Evolutionary conservation across 768 basidiomycete genomes (phyloP).

Genomic region (Termitomyces sp.): DNA sequence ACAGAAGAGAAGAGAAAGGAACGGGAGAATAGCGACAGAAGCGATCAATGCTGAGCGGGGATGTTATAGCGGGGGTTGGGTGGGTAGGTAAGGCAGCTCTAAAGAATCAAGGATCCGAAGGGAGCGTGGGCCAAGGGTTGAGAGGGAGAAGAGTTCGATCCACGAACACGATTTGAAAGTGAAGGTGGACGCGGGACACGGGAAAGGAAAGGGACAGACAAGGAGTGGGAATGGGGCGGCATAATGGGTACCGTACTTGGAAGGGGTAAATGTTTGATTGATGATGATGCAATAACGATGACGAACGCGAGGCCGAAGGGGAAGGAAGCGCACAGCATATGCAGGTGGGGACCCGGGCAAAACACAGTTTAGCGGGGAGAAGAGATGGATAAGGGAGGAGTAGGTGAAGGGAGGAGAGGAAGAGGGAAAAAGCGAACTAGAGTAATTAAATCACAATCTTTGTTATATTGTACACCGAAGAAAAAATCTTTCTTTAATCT

Average conservation of each 20-base stretch:
- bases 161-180: not conserved
- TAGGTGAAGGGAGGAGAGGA: too few species aligned
- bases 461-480: constrained; percentile 1
- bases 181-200: not conserved
- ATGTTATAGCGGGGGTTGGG: not conserved
- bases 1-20: not conserved
- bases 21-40: not conserved
- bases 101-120: not conserved
- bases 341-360: not conserved
- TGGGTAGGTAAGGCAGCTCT: not conserved
- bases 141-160: not conserved
- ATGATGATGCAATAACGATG: not conserved
- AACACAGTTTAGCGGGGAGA: not conserved
- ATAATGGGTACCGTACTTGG: not conserved
- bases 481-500: not conserved
- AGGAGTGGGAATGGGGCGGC: not conserved
- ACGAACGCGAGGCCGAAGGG: not conserved
- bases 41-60: constrained; percentile 1
- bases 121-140: not conserved
- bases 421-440: not conserved
- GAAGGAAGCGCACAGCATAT: not conserved
- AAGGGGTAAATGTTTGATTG: not conserved
- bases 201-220: not conserved
- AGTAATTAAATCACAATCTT: constrained; percentile 7
- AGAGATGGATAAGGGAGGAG: not conserved